Percentiles rank a stretch among this genome's conserved stretches.
Evolutionary conservation across 2,329 filamentous ascomycete species (phyloP).

Genomic region (Colletotrichum gloeosporioides): DNA sequence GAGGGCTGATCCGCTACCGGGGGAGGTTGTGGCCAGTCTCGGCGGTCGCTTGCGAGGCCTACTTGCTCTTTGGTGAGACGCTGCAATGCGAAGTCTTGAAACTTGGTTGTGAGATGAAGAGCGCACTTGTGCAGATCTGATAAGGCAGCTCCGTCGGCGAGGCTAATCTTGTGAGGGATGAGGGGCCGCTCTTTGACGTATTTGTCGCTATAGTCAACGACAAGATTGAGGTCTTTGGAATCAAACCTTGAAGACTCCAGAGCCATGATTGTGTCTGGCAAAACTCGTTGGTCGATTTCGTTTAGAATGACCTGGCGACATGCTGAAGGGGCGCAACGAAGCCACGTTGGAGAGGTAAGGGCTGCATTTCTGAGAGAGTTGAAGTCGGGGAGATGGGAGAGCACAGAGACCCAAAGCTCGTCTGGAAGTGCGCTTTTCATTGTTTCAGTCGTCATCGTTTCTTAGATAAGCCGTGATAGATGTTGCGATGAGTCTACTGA

Average conservation of each 20-base stretch:
- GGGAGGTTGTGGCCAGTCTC: constrained; percentile 3
- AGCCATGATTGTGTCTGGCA: background rate
- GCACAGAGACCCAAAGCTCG: constrained; percentile 10
- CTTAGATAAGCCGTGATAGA: background rate
- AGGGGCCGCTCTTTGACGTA: constrained; percentile 1
- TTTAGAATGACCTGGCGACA: constrained; percentile 13
- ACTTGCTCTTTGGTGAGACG: background rate
- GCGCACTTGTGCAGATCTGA: background rate
- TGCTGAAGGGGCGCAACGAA: constrained; percentile 14
- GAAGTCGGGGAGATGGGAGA: constrained; percentile 6
- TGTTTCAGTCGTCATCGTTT: background rate
- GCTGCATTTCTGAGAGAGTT: constrained; percentile 1
- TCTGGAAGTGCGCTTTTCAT: background rate
- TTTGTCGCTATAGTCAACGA: constrained; percentile 1
- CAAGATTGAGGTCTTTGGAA: background rate
- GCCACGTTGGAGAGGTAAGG: background rate
- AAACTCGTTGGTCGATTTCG: background rate
- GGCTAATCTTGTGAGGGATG: background rate
- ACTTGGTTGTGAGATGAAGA: background rate
- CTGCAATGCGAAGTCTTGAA: background rate
- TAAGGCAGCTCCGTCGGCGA: background rate
- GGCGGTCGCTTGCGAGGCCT: constrained; percentile 2
- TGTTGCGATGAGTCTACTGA: background rate
- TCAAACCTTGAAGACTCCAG: background rate
- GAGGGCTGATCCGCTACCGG: background rate